Conservation (phyloP, 768 basidiomycete genomes). For the Tulasnella sp. region DNA sequence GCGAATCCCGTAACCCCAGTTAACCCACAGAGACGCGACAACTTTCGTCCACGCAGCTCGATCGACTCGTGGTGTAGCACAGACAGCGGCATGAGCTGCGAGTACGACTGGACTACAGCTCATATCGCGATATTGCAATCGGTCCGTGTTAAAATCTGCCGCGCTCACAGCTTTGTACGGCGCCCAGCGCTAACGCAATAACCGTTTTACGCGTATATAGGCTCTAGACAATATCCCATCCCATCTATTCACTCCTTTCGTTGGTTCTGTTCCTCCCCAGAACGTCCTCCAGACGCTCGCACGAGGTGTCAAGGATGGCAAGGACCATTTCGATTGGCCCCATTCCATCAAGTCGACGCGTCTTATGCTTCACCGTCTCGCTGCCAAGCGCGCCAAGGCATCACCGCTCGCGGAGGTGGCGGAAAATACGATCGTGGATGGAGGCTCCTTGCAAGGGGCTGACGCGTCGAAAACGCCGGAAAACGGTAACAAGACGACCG, state of each 20-base stretch:
- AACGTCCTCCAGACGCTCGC: constrained; percentile 84
- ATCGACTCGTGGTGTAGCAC: constrained; percentile 14
- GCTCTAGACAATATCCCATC: constrained; percentile 75
- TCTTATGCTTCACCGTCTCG: constrained; percentile 68
- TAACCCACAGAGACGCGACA: constrained; percentile 2
- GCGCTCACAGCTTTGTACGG: background rate
- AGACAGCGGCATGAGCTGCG: constrained; percentile 10
- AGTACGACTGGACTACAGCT: constrained; percentile 3
- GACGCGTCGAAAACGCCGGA: constrained; percentile 29
- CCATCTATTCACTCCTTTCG: constrained; percentile 80
- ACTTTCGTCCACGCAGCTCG: background rate
- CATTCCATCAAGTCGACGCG: constrained; percentile 76
- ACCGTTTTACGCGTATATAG: constrained; percentile 29
- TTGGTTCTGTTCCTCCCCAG: constrained; percentile 70
- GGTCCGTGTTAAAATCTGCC: constrained; percentile 1
- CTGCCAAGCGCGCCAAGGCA: constrained; percentile 55
- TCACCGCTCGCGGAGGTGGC: constrained; percentile 21
- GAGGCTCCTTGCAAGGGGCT: constrained; percentile 23
- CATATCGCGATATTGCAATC: constrained; percentile 3
- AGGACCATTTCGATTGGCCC: constrained; percentile 70
- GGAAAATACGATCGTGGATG: constrained; percentile 29
- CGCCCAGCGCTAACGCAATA: constrained; percentile 1
- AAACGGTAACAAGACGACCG: constrained; percentile 31
- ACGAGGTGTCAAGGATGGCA: constrained; percentile 60
- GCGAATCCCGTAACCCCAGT: constrained; percentile 9